phyloP scores from a whole-genome alignment of 148 eudicot species.

The Oxyria digyna region DNA sequence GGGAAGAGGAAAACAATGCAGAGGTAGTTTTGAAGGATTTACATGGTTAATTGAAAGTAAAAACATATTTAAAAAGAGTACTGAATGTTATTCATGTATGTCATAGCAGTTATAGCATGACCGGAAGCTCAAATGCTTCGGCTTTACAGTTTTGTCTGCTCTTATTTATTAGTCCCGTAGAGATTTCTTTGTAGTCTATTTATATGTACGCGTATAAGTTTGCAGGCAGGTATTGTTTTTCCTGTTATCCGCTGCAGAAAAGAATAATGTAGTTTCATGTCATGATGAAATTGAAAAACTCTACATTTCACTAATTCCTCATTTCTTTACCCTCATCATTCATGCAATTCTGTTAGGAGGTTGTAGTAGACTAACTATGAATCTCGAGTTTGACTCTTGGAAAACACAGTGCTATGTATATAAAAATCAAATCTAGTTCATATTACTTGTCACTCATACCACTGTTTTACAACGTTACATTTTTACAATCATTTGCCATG shows the following conservation, averaged over 20 bases:
- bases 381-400: too few species aligned
- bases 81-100: not conserved
- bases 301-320: too few species aligned
- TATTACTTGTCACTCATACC: too few species aligned
- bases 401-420: too few species aligned
- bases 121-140: not conserved
- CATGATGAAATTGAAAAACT: too few species aligned
- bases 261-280: not conserved
- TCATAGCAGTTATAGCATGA: not conserved
- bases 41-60: not conserved
- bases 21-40: not conserved
- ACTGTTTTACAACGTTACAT: too few species aligned
- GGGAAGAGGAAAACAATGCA: not conserved
- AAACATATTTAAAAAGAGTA: not conserved
- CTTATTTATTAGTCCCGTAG: not conserved
- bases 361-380: too few species aligned
- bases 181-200: not conserved
- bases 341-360: too few species aligned
- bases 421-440: too few species aligned
- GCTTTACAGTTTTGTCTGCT: not conserved
- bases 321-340: too few species aligned
- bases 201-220: not conserved
- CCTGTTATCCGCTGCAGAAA: not conserved
- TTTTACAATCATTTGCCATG: too few species aligned
- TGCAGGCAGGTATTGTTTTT: not conserved